A percentile compares a stretch with the other conserved stretches of the same genome.
phyloP scores from a whole-genome alignment of 2,329 filamentous ascomycete species.

The Pseudomassariella vexata region DNA sequence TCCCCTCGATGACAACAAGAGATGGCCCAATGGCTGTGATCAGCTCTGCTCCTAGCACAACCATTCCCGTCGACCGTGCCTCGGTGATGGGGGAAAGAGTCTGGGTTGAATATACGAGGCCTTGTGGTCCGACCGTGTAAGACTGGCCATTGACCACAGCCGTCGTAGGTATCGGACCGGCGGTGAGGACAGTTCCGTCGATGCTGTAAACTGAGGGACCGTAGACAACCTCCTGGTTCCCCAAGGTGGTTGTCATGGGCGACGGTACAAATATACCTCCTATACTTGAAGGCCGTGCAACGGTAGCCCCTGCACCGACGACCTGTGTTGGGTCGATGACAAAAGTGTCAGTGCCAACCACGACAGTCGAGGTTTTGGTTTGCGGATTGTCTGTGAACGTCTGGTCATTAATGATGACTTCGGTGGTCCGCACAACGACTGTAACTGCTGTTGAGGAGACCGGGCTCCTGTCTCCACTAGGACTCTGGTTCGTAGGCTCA shows the following conservation, averaged over 20 bases:
- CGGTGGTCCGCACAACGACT: slow-evolving; percentile 36
- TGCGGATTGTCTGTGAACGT: slow-evolving; percentile 35
- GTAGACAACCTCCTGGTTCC: slow-evolving; percentile 33
- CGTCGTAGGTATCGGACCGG: slow-evolving; percentile 30
- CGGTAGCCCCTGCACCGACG: slow-evolving; percentile 36
- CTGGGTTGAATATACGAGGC: slow-evolving; percentile 27
- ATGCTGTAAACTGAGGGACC: slow-evolving; percentile 34
- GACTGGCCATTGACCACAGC: slow-evolving; percentile 22
- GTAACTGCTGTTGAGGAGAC: slow-evolving; percentile 23
- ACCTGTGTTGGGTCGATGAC: slow-evolving; percentile 42
- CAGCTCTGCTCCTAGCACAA: slow-evolving; percentile 43
- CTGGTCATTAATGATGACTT: slow-evolving; percentile 40
- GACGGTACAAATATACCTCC: slow-evolving; percentile 24
- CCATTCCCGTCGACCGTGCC: slow-evolving; percentile 32
- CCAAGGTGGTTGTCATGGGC: slow-evolving; percentile 32
- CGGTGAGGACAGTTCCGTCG: slow-evolving; percentile 35
- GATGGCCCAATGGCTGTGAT: slow-evolving; percentile 36
- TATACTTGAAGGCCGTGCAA: slow-evolving; percentile 34
- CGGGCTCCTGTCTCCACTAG: no score
- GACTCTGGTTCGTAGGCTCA: no score
- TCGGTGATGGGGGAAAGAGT: slow-evolving; percentile 29
- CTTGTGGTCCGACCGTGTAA: slow-evolving; percentile 22
- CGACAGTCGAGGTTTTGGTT: slow-evolving; percentile 34
- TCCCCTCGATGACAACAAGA: slow-evolving; percentile 33
- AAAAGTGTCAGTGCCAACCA: slow-evolving; percentile 35